Conservation (phyloP, 768 basidiomycete genomes). For the Mrakia gelida region DNA sequence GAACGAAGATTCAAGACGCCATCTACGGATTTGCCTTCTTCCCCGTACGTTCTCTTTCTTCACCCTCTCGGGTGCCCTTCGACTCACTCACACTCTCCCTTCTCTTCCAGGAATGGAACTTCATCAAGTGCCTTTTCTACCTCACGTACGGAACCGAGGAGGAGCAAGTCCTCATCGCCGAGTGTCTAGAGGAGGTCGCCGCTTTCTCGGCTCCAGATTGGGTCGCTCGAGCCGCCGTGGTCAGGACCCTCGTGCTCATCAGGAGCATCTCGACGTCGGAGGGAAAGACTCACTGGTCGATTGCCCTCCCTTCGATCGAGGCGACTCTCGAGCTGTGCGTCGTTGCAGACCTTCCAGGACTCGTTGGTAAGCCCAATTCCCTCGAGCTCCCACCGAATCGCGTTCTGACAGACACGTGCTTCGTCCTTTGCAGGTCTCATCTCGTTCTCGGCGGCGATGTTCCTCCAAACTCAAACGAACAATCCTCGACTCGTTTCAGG, state of each 20-base stretch:
- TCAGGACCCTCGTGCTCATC: neutral
- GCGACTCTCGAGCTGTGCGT: neutral
- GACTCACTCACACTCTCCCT: neutral
- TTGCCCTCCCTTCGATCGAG: neutral
- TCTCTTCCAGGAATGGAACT: neutral
- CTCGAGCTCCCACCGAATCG: neutral
- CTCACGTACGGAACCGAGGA: neutral
- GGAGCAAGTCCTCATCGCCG: neutral
- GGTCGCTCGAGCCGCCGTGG: neutral
- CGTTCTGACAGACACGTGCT: neutral
- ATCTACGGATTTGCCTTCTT: neutral
- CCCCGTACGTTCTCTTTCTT: neutral
- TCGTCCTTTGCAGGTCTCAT: neutral
- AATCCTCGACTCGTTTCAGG: neutral
- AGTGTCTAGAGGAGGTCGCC: neutral
- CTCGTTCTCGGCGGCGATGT: neutral
- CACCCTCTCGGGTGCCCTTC: no score
- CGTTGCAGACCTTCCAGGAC: neutral
- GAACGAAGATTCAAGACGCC: neutral
- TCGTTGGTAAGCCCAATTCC: neutral
- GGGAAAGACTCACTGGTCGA: neutral
- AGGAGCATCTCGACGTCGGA: neutral
- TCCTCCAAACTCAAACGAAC: neutral
- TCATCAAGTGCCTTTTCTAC: neutral
- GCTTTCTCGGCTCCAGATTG: neutral